Conservation (phyloP, 2,329 filamentous ascomycete species). For the Aspergillus sp. region DNA sequence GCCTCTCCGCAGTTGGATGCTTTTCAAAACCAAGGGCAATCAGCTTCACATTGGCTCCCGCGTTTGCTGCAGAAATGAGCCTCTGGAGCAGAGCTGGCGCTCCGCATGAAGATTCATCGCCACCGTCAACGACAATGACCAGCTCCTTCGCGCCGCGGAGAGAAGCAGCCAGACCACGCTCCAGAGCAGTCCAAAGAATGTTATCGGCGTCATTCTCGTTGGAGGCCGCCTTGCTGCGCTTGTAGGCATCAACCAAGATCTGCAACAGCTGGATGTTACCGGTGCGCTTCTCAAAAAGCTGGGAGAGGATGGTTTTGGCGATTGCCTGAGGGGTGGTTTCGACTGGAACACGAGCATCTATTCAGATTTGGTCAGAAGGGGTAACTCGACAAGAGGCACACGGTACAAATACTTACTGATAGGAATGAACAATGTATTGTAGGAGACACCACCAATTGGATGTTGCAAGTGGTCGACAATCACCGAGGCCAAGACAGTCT, state of each 20-base stretch:
- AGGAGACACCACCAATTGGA: constrained; percentile 27
- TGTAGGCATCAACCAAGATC: constrained; percentile 24
- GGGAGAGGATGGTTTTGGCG: constrained; percentile 28
- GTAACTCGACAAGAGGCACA: too few relatives aligned
- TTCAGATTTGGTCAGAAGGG: too few relatives aligned
- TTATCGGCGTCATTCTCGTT: constrained; percentile 25
- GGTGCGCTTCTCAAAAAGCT: constrained; percentile 33
- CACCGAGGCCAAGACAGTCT: constrained; percentile 32
- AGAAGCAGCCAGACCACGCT: constrained; percentile 19
- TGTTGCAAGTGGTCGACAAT: constrained; percentile 34
- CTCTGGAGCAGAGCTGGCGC: constrained; percentile 22
- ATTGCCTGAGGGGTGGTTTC: constrained; percentile 25
- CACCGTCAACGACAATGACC: constrained; percentile 32
- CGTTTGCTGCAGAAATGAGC: constrained; percentile 16
- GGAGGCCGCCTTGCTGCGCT: constrained; percentile 16
- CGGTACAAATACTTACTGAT: constrained; percentile 19
- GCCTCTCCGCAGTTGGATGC: constrained; percentile 3
- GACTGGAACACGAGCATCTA: constrained; percentile 17
- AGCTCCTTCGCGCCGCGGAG: constrained; percentile 27
- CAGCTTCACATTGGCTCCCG: constrained; percentile 20
- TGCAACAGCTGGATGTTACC: constrained; percentile 33
- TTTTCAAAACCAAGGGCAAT: constrained; percentile 24
- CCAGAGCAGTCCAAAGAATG: constrained; percentile 29
- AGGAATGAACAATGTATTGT: constrained; percentile 29
- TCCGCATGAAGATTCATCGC: constrained; percentile 28